These are phyloP conservation scores for Claviceps digitariae DNA, from an alignment of 2,329 filamentous ascomycete species.

Conservation along the genomic window DNA sequence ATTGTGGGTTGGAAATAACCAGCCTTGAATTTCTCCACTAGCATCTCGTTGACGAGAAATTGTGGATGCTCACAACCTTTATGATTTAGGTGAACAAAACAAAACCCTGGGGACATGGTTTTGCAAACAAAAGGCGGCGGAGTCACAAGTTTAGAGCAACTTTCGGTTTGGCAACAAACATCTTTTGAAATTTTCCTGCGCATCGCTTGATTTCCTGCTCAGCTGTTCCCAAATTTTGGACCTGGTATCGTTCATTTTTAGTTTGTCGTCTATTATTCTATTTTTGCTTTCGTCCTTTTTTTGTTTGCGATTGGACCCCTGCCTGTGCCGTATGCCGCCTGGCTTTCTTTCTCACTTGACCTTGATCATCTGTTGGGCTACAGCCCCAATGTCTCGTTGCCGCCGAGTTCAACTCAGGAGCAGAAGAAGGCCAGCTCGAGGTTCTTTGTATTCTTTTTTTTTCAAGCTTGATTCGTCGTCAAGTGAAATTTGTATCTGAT, in stretches of 20 bases:
- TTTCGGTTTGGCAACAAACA: constrained; percentile 11
- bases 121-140: constrained; percentile 3
- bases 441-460: too few relatives aligned
- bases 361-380: too few relatives aligned
- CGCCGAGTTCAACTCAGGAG: too few relatives aligned
- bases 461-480: too few relatives aligned
- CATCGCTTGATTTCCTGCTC: neutral
- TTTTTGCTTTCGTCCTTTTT: neutral
- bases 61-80: constrained; percentile 1
- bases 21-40: neutral
- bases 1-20: neutral
- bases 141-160: constrained; percentile 6
- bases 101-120: neutral
- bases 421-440: neutral
- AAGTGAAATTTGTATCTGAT: too few relatives aligned
- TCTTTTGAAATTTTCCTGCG: neutral
- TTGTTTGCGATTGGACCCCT: too few relatives aligned
- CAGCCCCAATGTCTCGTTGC: too few relatives aligned
- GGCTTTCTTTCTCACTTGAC: too few relatives aligned
- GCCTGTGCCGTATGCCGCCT: too few relatives aligned
- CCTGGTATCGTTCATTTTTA: neutral
- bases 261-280: neutral
- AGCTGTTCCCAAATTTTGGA: neutral
- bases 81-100: constrained; percentile 3
- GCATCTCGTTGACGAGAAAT: constrained; percentile 11